These are phyloP conservation scores for Eucalyptus regnans DNA, from an alignment of 345 rosid species.

Conservation along the genomic window DNA sequence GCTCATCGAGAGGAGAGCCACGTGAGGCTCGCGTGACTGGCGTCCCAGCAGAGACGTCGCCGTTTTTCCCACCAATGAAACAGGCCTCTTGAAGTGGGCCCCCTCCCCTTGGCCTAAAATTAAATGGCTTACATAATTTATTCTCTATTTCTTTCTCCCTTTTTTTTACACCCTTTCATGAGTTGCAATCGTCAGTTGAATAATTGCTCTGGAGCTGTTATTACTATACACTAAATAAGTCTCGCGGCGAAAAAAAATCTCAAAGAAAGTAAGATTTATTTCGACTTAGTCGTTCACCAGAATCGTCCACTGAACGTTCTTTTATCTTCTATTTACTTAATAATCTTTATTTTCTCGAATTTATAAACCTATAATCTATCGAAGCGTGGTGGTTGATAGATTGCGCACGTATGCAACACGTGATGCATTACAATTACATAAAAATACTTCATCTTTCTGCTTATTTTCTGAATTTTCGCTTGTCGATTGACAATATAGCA, in stretches of 20 bases:
- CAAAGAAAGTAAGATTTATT: background rate
- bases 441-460: background rate
- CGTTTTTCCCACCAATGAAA: background rate
- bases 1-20: background rate
- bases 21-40: background rate
- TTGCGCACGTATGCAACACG: background rate
- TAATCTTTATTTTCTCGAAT: background rate
- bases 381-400: fast-evolving
- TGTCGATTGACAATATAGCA: fast-evolving
- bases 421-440: background rate
- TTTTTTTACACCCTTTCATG: background rate
- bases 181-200: background rate
- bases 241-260: background rate
- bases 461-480: background rate
- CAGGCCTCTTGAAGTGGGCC: background rate
- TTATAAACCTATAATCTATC: background rate
- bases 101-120: background rate
- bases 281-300: fast-evolving
- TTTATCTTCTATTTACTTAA: background rate
- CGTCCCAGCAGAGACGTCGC: background rate
- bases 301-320: fast-evolving
- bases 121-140: background rate
- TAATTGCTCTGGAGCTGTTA: background rate
- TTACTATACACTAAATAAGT: background rate
- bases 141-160: background rate